A percentile compares a stretch with the other conserved stretches of the same genome.
Evolutionary conservation across 306 rosid species (phyloP).

Genomic region (Rosa lucieae): DNA sequence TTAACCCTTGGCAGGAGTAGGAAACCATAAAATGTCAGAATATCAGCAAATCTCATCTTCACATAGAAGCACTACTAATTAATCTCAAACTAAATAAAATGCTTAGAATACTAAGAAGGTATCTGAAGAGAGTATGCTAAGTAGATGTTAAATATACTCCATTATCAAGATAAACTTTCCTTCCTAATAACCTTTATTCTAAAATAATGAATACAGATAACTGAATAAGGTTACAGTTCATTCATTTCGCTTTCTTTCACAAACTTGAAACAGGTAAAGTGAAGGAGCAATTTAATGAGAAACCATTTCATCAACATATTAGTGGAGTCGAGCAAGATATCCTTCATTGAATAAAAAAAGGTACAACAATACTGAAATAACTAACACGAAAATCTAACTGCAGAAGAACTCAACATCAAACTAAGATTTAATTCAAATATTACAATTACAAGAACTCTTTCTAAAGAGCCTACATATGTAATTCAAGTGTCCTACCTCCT

Average conservation of each 20-base stretch:
- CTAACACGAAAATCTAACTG: constrained; percentile 27
- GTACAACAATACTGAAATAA: constrained; percentile 16
- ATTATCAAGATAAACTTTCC: background rate
- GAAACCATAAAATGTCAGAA: background rate
- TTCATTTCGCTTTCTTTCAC: background rate
- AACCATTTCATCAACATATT: background rate
- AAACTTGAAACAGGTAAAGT: background rate
- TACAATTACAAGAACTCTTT: constrained; percentile 39
- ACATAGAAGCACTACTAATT: background rate
- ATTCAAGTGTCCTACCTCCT: constrained; percentile 45
- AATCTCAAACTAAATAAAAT: background rate
- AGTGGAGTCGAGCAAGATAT: constrained; percentile 18
- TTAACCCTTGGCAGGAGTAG: background rate
- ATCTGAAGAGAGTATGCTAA: background rate
- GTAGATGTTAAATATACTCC: background rate
- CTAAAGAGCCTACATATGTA: constrained; percentile 35
- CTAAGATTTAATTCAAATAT: constrained; percentile 40
- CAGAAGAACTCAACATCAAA: constrained; percentile 41
- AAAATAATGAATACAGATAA: background rate
- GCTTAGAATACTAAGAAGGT: background rate
- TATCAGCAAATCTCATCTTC: background rate
- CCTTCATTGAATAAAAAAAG: constrained; percentile 31
- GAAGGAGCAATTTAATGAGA: background rate
- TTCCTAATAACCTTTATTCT: background rate
- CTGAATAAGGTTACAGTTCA: background rate